These are phyloP conservation scores for Neoconidiobolus thromboides DNA, from an alignment of 371 early-diverging fungal genomes.

Conservation along the genomic window DNA sequence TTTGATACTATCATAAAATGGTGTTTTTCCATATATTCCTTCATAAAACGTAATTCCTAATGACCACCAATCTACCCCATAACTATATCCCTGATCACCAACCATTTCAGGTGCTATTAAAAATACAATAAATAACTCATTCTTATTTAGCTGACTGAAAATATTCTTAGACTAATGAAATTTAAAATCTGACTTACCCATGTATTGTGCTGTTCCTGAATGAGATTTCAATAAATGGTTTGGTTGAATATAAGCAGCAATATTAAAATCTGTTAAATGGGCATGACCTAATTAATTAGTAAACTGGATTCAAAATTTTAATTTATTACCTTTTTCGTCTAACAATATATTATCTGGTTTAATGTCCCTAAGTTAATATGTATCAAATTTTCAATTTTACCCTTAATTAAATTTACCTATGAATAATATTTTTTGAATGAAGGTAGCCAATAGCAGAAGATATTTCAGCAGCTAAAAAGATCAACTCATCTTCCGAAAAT, in stretches of 20 bases:
- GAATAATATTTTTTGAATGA: slow-evolving; percentile 57
- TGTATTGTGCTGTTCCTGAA: slow-evolving; percentile 61
- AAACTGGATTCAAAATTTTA: neutral
- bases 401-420: slow-evolving; percentile 20
- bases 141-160: neutral
- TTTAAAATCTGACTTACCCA: slow-evolving; percentile 25
- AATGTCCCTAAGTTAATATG: slow-evolving; percentile 31
- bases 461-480: slow-evolving; percentile 62
- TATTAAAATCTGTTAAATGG: slow-evolving; percentile 67
- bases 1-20: neutral
- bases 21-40: slow-evolving; percentile 27
- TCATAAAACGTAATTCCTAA: slow-evolving; percentile 71
- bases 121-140: neutral
- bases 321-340: slow-evolving; percentile 28
- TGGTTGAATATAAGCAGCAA: slow-evolving; percentile 38
- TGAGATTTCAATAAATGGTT: slow-evolving; percentile 39
- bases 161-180: neutral
- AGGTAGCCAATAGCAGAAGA: slow-evolving; percentile 52
- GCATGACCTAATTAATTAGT: slow-evolving; percentile 25
- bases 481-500: slow-evolving; percentile 48
- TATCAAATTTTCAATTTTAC: neutral
- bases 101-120: slow-evolving; percentile 63
- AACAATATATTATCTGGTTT: slow-evolving; percentile 75
- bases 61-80: slow-evolving; percentile 81
- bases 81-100: slow-evolving; percentile 42